Conservation (phyloP, 2,329 filamentous ascomycete species). For the Ramichloridium luteum region DNA sequence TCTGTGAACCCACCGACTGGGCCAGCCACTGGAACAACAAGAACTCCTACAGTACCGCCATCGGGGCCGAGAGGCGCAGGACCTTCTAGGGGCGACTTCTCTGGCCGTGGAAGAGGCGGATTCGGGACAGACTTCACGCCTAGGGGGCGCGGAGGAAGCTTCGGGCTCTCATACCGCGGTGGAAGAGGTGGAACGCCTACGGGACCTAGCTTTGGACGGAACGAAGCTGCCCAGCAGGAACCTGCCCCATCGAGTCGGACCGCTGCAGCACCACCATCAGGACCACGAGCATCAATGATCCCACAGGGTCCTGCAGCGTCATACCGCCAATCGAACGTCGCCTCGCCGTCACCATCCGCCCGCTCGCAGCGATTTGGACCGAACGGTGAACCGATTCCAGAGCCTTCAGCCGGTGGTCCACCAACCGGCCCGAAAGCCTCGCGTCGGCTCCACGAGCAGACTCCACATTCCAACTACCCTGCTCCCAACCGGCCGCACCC, state of each 20-base stretch:
- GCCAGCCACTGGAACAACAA: conserved; percentile 18
- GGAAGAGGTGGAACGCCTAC: conserved; percentile 16
- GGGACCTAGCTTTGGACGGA: conserved; percentile 5
- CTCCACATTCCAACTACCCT: conserved; percentile 7
- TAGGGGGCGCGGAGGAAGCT: conserved; percentile 15
- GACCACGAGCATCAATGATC: conserved; percentile 22
- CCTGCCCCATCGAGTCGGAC: conserved; percentile 3
- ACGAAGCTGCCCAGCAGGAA: conserved; percentile 8
- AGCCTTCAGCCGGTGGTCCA: conserved; percentile 7
- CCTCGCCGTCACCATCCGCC: conserved; percentile 35
- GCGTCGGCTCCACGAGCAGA: conserved; percentile 13
- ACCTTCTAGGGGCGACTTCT: conserved; percentile 27
- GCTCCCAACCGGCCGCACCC: conserved; percentile 15
- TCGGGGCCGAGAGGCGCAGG: conserved; percentile 22
- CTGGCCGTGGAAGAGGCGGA: conserved; percentile 27
- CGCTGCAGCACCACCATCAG: conserved; percentile 19
- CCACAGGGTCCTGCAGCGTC: conserved; percentile 11
- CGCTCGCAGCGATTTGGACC: conserved; percentile 33
- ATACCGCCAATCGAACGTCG: conserved; percentile 32
- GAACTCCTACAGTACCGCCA: conserved; percentile 17
- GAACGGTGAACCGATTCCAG: conserved; percentile 18
- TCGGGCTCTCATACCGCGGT: conserved; percentile 25
- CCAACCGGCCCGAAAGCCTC: conserved; percentile 18
- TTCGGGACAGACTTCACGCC: conserved; percentile 23
- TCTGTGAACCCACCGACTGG: conserved; percentile 22